Percentiles rank a stretch among this genome's conserved stretches.
These are phyloP conservation scores for Rhamnella rubrinervis DNA, from an alignment of 331 rosid genomes.

Conservation along the genomic window DNA sequence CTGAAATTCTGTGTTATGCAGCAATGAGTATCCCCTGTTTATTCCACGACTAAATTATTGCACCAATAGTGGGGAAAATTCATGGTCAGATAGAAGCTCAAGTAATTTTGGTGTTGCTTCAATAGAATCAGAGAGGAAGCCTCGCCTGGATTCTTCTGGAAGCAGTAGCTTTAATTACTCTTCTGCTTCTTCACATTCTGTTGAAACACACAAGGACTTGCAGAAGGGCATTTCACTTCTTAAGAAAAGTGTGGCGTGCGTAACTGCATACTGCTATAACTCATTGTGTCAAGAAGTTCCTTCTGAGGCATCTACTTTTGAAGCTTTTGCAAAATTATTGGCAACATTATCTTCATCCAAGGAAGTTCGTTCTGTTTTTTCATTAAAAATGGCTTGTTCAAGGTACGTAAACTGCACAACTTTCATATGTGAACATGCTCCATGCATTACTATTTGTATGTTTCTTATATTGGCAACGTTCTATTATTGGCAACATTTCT, in stretches of 20 bases:
- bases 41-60: conserved; percentile 93
- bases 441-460: neutral
- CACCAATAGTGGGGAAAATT: conserved; percentile 77
- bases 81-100: conserved; percentile 94
- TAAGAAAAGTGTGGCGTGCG: conserved; percentile 94
- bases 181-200: conserved; percentile 76
- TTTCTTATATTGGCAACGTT: too few species aligned
- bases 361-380: conserved; percentile 83
- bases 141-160: conserved; percentile 70
- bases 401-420: conserved; percentile 50
- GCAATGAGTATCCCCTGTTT: conserved; percentile 93
- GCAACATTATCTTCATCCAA: conserved; percentile 88
- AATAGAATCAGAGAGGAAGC: conserved; percentile 89
- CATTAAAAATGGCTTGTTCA: conserved; percentile 73
- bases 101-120: conserved; percentile 93
- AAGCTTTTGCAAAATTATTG: conserved; percentile 83
- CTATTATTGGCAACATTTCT: neutral
- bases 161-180: conserved; percentile 74
- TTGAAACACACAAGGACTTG: conserved; percentile 78
- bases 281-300: conserved; percentile 82
- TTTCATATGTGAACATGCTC: conserved; percentile 3
- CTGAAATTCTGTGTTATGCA: conserved; percentile 40
- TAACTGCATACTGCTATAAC: conserved; percentile 81
- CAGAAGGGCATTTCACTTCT: conserved; percentile 93
- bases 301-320: conserved; percentile 88